Evolutionary conservation across 2,329 filamentous ascomycete species (phyloP).

Genomic region (Penicillium sp.): DNA sequence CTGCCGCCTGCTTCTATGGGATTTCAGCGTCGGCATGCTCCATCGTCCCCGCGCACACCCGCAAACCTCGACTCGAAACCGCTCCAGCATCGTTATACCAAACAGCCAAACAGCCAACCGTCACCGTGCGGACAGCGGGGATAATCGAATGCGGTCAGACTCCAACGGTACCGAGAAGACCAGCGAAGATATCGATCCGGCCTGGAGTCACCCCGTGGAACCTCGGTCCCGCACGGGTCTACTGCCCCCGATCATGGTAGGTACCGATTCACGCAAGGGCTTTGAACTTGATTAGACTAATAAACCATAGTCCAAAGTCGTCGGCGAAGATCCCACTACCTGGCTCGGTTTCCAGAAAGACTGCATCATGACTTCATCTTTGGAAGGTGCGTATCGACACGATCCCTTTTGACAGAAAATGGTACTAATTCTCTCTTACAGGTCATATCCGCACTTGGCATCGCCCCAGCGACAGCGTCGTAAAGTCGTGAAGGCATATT

Average conservation of each 20-base stretch:
- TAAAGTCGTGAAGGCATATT: conserved; percentile 20
- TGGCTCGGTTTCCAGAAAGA: conserved; percentile 94
- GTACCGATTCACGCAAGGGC: conserved; percentile 26
- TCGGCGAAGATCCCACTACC: conserved; percentile 80
- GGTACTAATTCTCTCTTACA: conserved; percentile 36
- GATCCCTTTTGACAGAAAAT: not conserved
- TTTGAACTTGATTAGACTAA: conserved; percentile 10
- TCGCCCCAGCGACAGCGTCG: conserved; percentile 52
- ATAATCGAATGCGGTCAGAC: conserved; percentile 63
- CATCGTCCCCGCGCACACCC: conserved; percentile 71
- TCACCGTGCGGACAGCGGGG: conserved; percentile 60
- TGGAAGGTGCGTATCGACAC: conserved; percentile 63
- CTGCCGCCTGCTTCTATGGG: conserved; percentile 85
- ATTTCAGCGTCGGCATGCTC: conserved; percentile 96
- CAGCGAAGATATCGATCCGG: conserved; percentile 51
- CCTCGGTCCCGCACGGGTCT: conserved; percentile 78
- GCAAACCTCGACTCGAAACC: conserved; percentile 37
- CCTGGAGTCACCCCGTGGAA: conserved; percentile 74
- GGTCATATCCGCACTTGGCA: conserved; percentile 74
- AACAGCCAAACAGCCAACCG: conserved; percentile 46
- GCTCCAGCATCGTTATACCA: conserved; percentile 34
- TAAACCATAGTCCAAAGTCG: conserved; percentile 63
- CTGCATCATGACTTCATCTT: conserved; percentile 87
- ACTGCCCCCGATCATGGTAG: conserved; percentile 83
- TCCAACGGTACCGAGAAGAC: conserved; percentile 58